Evolutionary conservation across 1,284 basidiomycete species (phyloP).

Genomic region (Neonothopanus nambi): DNA sequence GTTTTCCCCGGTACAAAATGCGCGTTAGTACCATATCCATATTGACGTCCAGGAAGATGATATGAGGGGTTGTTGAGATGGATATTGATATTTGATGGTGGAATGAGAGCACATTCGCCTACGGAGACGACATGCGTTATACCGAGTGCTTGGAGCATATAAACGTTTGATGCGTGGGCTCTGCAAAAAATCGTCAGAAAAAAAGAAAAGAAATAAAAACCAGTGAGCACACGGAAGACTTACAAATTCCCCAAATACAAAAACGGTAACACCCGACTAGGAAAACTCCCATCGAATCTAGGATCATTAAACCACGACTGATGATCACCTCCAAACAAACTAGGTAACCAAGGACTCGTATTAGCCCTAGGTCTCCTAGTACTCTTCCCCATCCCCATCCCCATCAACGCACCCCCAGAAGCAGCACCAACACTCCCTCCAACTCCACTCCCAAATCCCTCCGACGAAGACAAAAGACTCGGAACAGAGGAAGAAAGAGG

Average conservation of each 20-base stretch:
- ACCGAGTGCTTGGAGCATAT: slow-evolving; percentile 94
- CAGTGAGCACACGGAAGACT: slow-evolving; percentile 35
- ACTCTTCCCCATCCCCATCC: slow-evolving; percentile 10
- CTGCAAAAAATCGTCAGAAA: slow-evolving; percentile 35
- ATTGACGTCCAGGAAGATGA: slow-evolving; percentile 12
- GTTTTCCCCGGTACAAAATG: slow-evolving; percentile 46
- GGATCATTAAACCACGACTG: slow-evolving; percentile 91
- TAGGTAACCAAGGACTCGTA: slow-evolving; percentile 66
- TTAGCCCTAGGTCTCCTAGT: slow-evolving; percentile 65
- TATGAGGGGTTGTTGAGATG: not conserved
- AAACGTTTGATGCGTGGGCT: slow-evolving; percentile 91
- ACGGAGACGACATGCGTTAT: slow-evolving; percentile 98
- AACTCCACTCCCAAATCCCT: not conserved
- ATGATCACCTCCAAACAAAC: slow-evolving; percentile 62
- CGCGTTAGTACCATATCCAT: slow-evolving; percentile 21
- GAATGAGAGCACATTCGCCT: slow-evolving; percentile 88
- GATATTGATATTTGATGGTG: slow-evolving; percentile 46
- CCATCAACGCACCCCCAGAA: not conserved
- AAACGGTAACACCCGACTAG: slow-evolving; percentile 90
- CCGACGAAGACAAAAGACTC: slow-evolving; percentile 3
- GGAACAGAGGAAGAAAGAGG: slow-evolving; percentile 14
- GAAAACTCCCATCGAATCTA: slow-evolving; percentile 94
- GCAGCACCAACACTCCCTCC: not conserved
- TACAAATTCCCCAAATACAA: slow-evolving; percentile 95
- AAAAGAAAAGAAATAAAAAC: not conserved